Conservation (phyloP, 441 rosid genomes). For the Gossypium aridum region DNA sequence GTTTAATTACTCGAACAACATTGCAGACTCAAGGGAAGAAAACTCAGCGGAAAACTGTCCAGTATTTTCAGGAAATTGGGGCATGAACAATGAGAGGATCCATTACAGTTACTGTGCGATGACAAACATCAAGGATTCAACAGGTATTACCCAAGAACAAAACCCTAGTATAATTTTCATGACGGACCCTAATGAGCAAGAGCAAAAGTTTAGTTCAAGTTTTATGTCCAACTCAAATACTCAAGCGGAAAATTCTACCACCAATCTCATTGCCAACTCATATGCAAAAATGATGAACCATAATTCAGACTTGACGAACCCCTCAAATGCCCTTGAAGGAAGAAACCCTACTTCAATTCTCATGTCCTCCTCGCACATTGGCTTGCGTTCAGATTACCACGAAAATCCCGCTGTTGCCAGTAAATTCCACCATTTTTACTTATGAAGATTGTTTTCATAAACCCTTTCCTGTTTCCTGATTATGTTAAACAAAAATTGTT, state of each 20-base stretch:
- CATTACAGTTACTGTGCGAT: slow-evolving; percentile 13
- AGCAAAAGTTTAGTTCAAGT: background rate
- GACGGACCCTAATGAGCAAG: slow-evolving; percentile 8
- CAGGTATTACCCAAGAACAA: slow-evolving; percentile 28
- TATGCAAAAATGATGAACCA: slow-evolving; percentile 20
- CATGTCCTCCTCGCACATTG: slow-evolving; percentile 12
- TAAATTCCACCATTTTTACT: slow-evolving; percentile 21
- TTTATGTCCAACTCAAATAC: background rate
- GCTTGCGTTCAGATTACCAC: slow-evolving; percentile 8
- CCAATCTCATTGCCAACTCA: slow-evolving; percentile 16
- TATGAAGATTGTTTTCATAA: background rate
- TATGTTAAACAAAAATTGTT: background rate
- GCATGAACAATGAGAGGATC: slow-evolving; percentile 8
- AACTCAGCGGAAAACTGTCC: slow-evolving; percentile 19
- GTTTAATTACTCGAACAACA: slow-evolving; percentile 20
- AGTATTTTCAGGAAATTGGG: slow-evolving; percentile 24
- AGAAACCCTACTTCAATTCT: slow-evolving; percentile 3
- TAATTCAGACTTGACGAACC: slow-evolving; percentile 17
- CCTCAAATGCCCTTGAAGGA: background rate
- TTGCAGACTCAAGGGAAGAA: slow-evolving; percentile 15
- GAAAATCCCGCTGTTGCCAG: slow-evolving; percentile 9
- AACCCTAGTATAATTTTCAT: slow-evolving; percentile 23
- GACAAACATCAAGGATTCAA: slow-evolving; percentile 24
- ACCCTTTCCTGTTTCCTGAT: background rate
- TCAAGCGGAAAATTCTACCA: slow-evolving; percentile 18